Evolutionary conservation across 345 rosid species (phyloP).

Genomic region (Brassica rapa): DNA sequence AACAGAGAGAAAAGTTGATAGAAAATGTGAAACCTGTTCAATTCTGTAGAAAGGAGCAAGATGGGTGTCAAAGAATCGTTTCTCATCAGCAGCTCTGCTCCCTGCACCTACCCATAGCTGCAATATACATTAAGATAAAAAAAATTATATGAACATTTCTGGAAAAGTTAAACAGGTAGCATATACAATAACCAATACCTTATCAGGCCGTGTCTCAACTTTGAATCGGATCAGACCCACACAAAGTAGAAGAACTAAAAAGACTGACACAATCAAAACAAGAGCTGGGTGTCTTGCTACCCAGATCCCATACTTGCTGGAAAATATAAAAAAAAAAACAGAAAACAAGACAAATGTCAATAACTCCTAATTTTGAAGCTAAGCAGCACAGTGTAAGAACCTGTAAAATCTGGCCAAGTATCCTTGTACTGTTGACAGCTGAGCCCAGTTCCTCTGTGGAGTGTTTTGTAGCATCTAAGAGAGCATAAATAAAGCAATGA

Average conservation of each 20-base stretch:
- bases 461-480: constrained; percentile 71
- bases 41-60: constrained; percentile 96
- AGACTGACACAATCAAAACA: constrained; percentile 64
- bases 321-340: constrained; percentile 7
- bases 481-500: not conserved
- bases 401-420: constrained; percentile 82
- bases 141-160: not conserved
- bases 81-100: constrained; percentile 92
- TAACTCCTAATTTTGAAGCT: not conserved
- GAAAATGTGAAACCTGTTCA: constrained; percentile 66
- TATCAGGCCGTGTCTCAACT: constrained; percentile 97
- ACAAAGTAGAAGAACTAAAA: constrained; percentile 75
- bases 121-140: constrained; percentile 15
- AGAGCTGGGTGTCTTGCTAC: constrained; percentile 87
- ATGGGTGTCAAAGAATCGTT: constrained; percentile 81
- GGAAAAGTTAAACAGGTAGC: not conserved
- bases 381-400: constrained; percentile 41
- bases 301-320: constrained; percentile 90
- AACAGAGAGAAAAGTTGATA: not conserved
- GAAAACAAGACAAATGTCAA: constrained; percentile 19
- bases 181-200: constrained; percentile 49
- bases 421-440: constrained; percentile 88
- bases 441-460: constrained; percentile 61
- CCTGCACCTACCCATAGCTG: constrained; percentile 99
- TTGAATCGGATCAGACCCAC: constrained; percentile 82